Evolutionary conservation across 140 eudicot species (phyloP).

Genomic region (Anethum foeniculum): DNA sequence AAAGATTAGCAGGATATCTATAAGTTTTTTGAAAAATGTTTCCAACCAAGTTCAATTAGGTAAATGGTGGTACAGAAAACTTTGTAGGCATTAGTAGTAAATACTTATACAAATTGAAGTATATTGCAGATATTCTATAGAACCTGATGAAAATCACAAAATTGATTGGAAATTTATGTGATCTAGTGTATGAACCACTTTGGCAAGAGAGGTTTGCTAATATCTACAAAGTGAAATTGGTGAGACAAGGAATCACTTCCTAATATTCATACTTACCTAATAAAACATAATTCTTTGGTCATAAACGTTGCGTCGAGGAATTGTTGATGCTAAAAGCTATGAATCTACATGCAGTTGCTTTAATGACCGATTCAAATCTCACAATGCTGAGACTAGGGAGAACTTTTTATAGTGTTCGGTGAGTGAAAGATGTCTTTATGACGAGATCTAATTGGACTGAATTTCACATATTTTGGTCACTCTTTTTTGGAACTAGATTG

Average conservation of each 20-base stretch:
- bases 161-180: background rate
- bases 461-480: background rate
- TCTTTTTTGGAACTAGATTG: background rate
- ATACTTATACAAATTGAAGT: background rate
- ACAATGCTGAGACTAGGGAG: conserved; percentile 26
- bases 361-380: conserved; percentile 83
- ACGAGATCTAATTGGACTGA: conserved; percentile 38
- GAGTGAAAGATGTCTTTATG: background rate
- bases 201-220: background rate
- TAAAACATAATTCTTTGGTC: conserved; percentile 49
- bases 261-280: background rate
- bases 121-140: background rate
- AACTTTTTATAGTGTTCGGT: background rate
- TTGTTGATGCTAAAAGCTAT: conserved; percentile 72
- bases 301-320: conserved; percentile 65
- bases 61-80: background rate
- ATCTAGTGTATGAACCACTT: background rate
- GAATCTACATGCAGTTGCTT: conserved; percentile 77
- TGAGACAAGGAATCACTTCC: background rate
- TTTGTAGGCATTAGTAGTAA: background rate
- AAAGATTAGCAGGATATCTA: background rate
- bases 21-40: background rate
- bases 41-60: background rate
- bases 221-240: background rate
- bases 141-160: background rate